Percentiles rank a stretch among this genome's conserved stretches.
phyloP scores from a whole-genome alignment of 441 rosid species.

The Metrosideros polymorpha region DNA sequence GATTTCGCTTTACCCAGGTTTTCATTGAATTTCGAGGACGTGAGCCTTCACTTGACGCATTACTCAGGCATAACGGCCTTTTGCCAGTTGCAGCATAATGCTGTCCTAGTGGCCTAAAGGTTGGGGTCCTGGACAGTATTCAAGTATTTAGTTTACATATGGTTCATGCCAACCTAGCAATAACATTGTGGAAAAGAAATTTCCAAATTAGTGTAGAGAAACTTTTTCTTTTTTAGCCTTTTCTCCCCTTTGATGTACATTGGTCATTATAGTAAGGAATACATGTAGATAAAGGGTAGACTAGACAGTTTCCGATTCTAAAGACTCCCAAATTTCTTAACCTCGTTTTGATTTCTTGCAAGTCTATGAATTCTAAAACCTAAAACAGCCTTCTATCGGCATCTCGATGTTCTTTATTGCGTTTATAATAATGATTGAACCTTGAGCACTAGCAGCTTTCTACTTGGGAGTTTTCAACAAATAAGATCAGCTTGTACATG shows the following conservation, averaged over 20 bases:
- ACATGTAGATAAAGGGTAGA: not conserved
- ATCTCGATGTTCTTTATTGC: not conserved
- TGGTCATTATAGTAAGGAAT: not conserved
- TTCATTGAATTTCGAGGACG: slow-evolving; percentile 90
- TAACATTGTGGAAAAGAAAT: not conserved
- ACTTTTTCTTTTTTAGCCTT: not conserved
- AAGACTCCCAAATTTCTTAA: not conserved
- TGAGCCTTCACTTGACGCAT: slow-evolving; percentile 89
- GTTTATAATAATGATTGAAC: not conserved
- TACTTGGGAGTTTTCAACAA: not conserved
- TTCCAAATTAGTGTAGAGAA: not conserved
- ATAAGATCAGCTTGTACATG: not conserved
- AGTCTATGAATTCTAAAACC: not conserved
- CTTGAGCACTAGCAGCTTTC: not conserved
- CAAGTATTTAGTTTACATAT: not conserved
- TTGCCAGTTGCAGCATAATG: slow-evolving; percentile 32
- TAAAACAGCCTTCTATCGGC: not conserved
- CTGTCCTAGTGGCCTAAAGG: not conserved
- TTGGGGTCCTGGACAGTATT: not conserved
- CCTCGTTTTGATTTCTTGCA: not conserved
- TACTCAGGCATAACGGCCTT: slow-evolving; percentile 87
- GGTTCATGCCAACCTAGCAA: not conserved
- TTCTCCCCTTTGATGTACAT: not conserved
- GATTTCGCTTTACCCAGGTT: slow-evolving; percentile 38
- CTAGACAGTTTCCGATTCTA: not conserved